A percentile compares a stretch with the other conserved stretches of the same genome.
Evolutionary conservation across 495 filamentous ascomycete species (phyloP).

Genomic region (Cairneyella variabilis): DNA sequence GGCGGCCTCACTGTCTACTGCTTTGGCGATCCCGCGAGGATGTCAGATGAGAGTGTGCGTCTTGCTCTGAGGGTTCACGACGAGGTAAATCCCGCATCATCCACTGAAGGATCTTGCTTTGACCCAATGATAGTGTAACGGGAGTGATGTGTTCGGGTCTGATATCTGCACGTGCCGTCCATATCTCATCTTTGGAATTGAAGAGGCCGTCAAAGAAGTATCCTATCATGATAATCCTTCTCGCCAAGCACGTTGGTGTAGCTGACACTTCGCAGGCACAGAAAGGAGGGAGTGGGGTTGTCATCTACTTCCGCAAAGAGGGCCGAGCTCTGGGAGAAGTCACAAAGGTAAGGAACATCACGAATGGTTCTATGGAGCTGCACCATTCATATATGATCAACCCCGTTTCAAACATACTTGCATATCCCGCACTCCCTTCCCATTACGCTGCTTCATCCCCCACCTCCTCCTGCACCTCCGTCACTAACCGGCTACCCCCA

Average conservation of each 20-base stretch:
- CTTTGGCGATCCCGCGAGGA: slow-evolving; percentile 91
- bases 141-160: slow-evolving; percentile 95
- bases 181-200: slow-evolving; percentile 94
- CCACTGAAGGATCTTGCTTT: slow-evolving; percentile 9
- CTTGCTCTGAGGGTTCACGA: slow-evolving; percentile 92
- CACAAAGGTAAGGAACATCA: slow-evolving; percentile 61
- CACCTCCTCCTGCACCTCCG: slow-evolving; percentile 18
- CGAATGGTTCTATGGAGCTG: slow-evolving; percentile 4
- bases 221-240: neutral
- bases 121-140: slow-evolving; percentile 64
- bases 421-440: slow-evolving; percentile 12
- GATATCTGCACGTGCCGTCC: slow-evolving; percentile 96
- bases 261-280: slow-evolving; percentile 8
- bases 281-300: slow-evolving; percentile 87
- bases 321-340: slow-evolving; percentile 95
- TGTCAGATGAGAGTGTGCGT: slow-evolving; percentile 80
- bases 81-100: slow-evolving; percentile 45
- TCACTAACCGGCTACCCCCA: slow-evolving; percentile 8
- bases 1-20: slow-evolving; percentile 95
- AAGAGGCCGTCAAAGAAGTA: slow-evolving; percentile 86
- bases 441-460: slow-evolving; percentile 5
- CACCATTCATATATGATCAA: slow-evolving; percentile 22
- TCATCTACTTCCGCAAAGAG: slow-evolving; percentile 99
- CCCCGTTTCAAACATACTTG: slow-evolving; percentile 15
- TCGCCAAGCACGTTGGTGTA: neutral